A percentile compares a stretch with the other conserved stretches of the same genome.
Conservation (phyloP, 1,284 basidiomycete species). For the Fomitopsis palustris region DNA sequence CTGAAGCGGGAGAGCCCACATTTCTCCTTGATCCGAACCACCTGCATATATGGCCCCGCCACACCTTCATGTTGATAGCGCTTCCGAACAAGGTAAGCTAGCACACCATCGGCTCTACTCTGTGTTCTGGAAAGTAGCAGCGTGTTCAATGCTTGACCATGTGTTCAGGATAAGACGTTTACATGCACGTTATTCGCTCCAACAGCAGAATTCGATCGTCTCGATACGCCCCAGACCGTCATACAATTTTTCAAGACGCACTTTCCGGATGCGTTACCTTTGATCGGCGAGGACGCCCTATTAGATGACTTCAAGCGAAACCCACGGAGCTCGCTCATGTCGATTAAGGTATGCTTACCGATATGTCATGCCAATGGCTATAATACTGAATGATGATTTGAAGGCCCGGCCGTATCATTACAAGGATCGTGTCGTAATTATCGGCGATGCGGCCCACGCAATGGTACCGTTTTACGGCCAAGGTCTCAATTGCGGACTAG, state of each 20-base stretch:
- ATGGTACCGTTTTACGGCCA: conserved; percentile 99
- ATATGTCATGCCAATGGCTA: conserved; percentile 1
- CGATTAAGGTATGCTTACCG: conserved; percentile 70
- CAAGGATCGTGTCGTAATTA: conserved; percentile 81
- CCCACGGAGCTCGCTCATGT: conserved; percentile 87
- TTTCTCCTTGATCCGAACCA: conserved; percentile 93
- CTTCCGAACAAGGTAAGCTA: conserved; percentile 85
- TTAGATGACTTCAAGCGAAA: conserved; percentile 78
- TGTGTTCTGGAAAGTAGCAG: conserved; percentile 20
- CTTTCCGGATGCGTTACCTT: conserved; percentile 84
- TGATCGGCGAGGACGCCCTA: conserved; percentile 80
- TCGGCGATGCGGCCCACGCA: conserved; percentile 94
- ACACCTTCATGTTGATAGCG: conserved; percentile 98
- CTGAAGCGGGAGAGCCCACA: conserved; percentile 53
- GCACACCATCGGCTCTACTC: conserved; percentile 18
- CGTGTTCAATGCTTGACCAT: conserved; percentile 20
- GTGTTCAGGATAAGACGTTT: conserved; percentile 72
- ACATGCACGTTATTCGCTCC: conserved; percentile 95
- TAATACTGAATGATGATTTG: not conserved
- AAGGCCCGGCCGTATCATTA: conserved; percentile 89
- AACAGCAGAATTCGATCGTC: conserved; percentile 69
- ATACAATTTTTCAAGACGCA: conserved; percentile 77
- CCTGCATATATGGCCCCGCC: conserved; percentile 98
- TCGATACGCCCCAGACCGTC: conserved; percentile 58
- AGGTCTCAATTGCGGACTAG: conserved; percentile 95